phyloP scores from a whole-genome alignment of 768 basidiomycete species.

The Kwoniella europaea region DNA sequence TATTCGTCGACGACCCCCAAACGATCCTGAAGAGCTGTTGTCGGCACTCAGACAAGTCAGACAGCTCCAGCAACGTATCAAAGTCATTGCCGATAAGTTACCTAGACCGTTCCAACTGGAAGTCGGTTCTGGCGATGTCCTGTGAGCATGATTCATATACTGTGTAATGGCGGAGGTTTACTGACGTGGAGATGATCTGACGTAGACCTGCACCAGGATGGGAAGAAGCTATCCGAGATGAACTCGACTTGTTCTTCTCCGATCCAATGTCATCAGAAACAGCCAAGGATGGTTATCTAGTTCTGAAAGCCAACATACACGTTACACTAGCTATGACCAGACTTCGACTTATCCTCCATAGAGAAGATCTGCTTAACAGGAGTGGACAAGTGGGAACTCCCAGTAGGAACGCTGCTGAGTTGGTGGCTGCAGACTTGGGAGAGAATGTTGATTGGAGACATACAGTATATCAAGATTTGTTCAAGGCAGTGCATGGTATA shows the following conservation, averaged over 20 bases:
- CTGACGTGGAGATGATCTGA: background rate
- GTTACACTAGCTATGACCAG: conserved; percentile 46
- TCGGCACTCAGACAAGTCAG: conserved; percentile 28
- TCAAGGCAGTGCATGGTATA: conserved; percentile 39
- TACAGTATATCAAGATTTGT: conserved; percentile 39
- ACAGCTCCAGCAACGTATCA: conserved; percentile 27
- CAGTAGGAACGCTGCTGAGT: conserved; percentile 33
- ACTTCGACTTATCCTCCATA: conserved; percentile 38
- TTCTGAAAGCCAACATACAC: conserved; percentile 44
- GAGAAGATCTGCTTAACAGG: conserved; percentile 40
- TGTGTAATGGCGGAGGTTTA: no score
- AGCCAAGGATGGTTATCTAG: conserved; percentile 40
- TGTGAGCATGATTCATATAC: conserved; percentile 12
- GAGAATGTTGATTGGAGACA: conserved; percentile 37
- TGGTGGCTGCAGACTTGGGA: conserved; percentile 35
- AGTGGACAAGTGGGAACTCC: conserved; percentile 31
- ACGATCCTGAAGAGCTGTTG: conserved; percentile 34
- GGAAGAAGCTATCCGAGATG: conserved; percentile 36
- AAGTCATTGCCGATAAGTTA: conserved; percentile 27
- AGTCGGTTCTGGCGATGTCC: conserved; percentile 12
- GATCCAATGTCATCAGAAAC: conserved; percentile 38
- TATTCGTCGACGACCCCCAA: conserved; percentile 31
- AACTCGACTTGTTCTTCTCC: conserved; percentile 40
- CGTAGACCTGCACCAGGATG: conserved; percentile 43
- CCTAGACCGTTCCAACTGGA: conserved; percentile 37